Percentiles rank a stretch among this genome's conserved stretches.
Evolutionary conservation across 805 yeast genomes (phyloP).

Genomic region (Candida bentonensis): DNA sequence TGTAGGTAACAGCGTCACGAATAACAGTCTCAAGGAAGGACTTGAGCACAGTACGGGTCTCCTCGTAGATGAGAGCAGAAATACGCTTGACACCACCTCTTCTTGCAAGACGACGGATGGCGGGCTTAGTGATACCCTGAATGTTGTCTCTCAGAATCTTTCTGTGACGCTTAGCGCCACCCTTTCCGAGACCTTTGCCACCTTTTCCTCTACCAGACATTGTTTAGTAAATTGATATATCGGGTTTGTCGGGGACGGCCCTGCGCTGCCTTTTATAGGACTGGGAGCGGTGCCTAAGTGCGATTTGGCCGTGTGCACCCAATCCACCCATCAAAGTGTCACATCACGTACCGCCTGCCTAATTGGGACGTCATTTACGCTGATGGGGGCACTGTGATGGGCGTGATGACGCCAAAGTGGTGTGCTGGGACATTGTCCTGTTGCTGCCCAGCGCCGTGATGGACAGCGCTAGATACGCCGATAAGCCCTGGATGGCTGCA

Average conservation of each 20-base stretch:
- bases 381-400: too few species aligned
- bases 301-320: too few species aligned
- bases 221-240: constrained; percentile 14
- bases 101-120: constrained; percentile 99
- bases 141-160: constrained; percentile 98
- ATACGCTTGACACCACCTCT: constrained; percentile 99
- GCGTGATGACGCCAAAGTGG: too few species aligned
- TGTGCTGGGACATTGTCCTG: too few species aligned
- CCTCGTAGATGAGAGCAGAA: constrained; percentile 96
- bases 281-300: background rate
- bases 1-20: constrained; percentile 98
- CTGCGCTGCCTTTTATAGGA: background rate
- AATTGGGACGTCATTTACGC: background rate
- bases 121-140: constrained; percentile 99
- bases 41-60: constrained; percentile 93
- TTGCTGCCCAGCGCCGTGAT: too few species aligned
- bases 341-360: background rate
- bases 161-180: constrained; percentile 99
- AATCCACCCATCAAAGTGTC: too few species aligned
- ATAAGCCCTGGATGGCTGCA: too few species aligned
- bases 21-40: constrained; percentile 93
- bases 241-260: background rate
- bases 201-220: constrained; percentile 99
- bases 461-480: too few species aligned
- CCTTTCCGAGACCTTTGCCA: constrained; percentile 99